Percentiles rank a stretch among this genome's conserved stretches.
These are phyloP conservation scores for Saturnispora bothae DNA, from an alignment of 805 yeast genomes.

Conservation along the genomic window DNA sequence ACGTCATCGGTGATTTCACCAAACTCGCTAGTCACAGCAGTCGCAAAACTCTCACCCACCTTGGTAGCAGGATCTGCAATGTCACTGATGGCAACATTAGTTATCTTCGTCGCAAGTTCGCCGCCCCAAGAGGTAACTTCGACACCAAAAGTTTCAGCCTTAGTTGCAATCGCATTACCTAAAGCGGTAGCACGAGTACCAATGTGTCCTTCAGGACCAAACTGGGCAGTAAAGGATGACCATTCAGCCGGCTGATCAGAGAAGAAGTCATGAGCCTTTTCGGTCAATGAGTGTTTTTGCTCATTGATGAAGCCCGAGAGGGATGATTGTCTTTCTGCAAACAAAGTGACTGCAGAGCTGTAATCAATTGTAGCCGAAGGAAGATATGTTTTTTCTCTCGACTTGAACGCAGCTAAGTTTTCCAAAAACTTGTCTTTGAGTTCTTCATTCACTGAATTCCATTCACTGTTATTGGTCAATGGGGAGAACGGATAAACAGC, in stretches of 20 bases:
- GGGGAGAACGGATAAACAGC: constrained; percentile 9
- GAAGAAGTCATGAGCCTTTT: constrained; percentile 2
- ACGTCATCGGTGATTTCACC: constrained; percentile 5
- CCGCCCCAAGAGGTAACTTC: constrained; percentile 6
- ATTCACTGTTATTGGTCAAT: constrained; percentile 3
- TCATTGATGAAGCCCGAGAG: constrained; percentile 3
- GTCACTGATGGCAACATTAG: constrained; percentile 3
- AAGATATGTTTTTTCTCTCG: not conserved
- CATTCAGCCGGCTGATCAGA: not conserved
- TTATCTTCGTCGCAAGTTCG: constrained; percentile 7
- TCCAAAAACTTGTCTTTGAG: constrained; percentile 2
- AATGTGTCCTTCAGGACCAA: not conserved
- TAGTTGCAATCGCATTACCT: constrained; percentile 8
- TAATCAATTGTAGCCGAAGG: not conserved
- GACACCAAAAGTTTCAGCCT: constrained; percentile 7
- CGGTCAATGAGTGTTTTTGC: constrained; percentile 6
- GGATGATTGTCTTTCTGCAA: constrained; percentile 7
- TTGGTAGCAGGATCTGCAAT: constrained; percentile 3
- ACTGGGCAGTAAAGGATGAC: not conserved
- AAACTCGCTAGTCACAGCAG: constrained; percentile 3
- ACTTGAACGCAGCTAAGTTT: constrained; percentile 7
- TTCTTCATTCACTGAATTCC: constrained; percentile 4
- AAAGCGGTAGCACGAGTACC: constrained; percentile 2
- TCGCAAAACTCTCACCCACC: constrained; percentile 2
- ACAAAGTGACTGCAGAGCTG: constrained; percentile 1